Conservation (phyloP, 192 early-diverging fungal species). For the Podila minutissima region DNA sequence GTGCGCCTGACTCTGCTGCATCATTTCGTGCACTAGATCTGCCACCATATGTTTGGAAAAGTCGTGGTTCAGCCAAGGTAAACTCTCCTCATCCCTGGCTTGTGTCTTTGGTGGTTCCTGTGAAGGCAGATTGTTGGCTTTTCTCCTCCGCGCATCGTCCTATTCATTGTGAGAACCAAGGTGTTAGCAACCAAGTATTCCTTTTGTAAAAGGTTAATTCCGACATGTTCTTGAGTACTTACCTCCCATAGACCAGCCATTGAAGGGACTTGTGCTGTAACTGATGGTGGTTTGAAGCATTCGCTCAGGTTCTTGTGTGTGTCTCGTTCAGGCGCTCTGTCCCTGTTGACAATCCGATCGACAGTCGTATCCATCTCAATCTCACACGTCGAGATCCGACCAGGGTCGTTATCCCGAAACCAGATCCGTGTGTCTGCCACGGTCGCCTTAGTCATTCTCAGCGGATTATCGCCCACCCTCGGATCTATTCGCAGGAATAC, state of each 20-base stretch:
- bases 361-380: conserved; percentile 78
- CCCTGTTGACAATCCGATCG: conserved; percentile 73
- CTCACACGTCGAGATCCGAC: conserved; percentile 72
- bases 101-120: conserved; percentile 44
- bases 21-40: conserved; percentile 28
- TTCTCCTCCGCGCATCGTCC: conserved; percentile 40
- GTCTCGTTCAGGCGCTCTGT: conserved; percentile 54
- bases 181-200: too few species aligned
- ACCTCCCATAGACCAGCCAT: conserved; percentile 49
- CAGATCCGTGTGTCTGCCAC: conserved; percentile 32
- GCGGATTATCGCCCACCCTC: conserved; percentile 18
- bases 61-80: conserved; percentile 46
- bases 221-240: neutral
- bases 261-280: conserved; percentile 42
- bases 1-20: conserved; percentile 18
- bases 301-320: conserved; percentile 58
- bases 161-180: neutral
- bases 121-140: conserved; percentile 26
- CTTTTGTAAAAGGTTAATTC: too few species aligned
- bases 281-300: conserved; percentile 15
- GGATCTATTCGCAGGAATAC: conserved; percentile 12
- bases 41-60: conserved; percentile 28
- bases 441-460: conserved; percentile 18
- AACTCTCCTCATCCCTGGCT: conserved; percentile 17
- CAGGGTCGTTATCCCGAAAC: conserved; percentile 34